phyloP scores from a whole-genome alignment of 352 stramenopile species.

The Phytophthora syringae region DNA sequence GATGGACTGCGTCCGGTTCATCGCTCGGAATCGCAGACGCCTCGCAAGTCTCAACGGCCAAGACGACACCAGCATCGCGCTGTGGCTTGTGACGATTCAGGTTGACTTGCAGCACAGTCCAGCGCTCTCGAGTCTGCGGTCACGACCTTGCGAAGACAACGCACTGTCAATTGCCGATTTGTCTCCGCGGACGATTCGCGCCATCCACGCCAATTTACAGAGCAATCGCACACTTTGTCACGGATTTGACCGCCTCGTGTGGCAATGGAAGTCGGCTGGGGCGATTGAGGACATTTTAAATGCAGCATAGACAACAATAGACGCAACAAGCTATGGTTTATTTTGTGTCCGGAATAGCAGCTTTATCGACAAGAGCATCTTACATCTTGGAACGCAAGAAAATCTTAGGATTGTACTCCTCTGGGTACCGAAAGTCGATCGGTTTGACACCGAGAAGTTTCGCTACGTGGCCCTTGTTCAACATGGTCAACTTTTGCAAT shows the following conservation, averaged over 20 bases:
- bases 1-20: conserved; percentile 50
- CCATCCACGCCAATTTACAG: conserved; percentile 10
- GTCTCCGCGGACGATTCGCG: conserved; percentile 11
- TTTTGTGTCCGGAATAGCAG: too few relatives aligned
- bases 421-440: too few relatives aligned
- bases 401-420: too few relatives aligned
- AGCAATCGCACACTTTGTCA: conserved; percentile 4
- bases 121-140: conserved; percentile 1
- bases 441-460: too few relatives aligned
- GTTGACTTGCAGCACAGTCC: conserved; percentile 36
- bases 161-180: conserved; percentile 13
- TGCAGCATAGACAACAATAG: background rate
- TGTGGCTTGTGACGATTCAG: conserved; percentile 61
- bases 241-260: background rate
- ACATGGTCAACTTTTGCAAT: too few relatives aligned
- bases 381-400: too few relatives aligned
- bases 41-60: conserved; percentile 39
- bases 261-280: background rate
- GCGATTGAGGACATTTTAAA: background rate
- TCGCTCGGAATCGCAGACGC: conserved; percentile 36
- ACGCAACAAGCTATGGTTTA: too few relatives aligned
- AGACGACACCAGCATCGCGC: conserved; percentile 60
- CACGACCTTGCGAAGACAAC: background rate
- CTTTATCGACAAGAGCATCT: too few relatives aligned
- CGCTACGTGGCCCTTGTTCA: too few relatives aligned